Evolutionary conservation across 2,329 filamentous ascomycete genomes (phyloP), one percentile per base, ranked within the genome.

Genomic region (Venturia pyrina): DNA sequence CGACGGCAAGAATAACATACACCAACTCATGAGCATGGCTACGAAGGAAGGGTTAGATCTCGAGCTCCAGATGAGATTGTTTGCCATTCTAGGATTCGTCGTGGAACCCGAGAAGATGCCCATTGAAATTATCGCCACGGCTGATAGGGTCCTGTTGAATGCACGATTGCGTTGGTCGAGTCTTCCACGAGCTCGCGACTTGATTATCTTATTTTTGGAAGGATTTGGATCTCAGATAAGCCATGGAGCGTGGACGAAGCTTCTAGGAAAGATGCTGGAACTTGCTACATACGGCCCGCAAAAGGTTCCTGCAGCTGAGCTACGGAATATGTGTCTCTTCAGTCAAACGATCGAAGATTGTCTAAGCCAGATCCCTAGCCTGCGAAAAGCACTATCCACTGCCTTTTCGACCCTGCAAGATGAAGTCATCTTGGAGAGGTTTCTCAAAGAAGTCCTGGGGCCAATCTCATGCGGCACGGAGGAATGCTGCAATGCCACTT

Each of bases 181-280:
- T 21, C 15, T 37, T 10, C 53, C 10, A 34, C 53, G 32, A 59
- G 53, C 32, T 59, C 53, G 53, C 53, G 28, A 59, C 53, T 15
- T 59, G 28, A n/a, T 34, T 37, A 15, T 59, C 53, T 21, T 59
- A 8, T 59, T 59, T 19, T 17, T 59, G 32, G 53, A 59, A 37
- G 53, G 53, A 7, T 59, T 59, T n/a, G 53, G 15, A 37, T n/a
- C 53, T 37, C 53, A 59, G 32, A 59, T 59, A 59, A 59, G 53
- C 32, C 53, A 59, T 24, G 32, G 37, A 5, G 53, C 28, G 19
- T 59, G 53, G 53, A 59, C 53, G 15, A 59, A 59, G 10, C 32
- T 59, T 19, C 28, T 59, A 17, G 17, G 53, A n/a, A 4, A 59
- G 6, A 59, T 59, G 53, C 15, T 59, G 53, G n/a, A 11, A 37